A percentile compares a stretch with the other conserved stretches of the same genome.
Evolutionary conservation across 257 asterid genomes (phyloP).

Genomic region (Forsythia suspensa): DNA sequence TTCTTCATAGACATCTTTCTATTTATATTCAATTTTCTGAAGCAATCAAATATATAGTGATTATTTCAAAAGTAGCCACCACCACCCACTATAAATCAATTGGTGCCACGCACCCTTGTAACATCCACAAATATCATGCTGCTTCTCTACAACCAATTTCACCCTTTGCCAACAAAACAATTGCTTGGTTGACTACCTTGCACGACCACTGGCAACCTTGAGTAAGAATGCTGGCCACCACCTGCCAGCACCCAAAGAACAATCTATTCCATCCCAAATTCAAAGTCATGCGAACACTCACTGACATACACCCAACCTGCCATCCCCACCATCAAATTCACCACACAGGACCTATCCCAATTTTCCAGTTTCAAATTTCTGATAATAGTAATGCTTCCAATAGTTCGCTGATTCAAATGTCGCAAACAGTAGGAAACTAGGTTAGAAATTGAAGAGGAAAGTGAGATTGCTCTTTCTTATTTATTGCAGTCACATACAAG

Average conservation of each 20-base stretch:
- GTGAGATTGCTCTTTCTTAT: neutral
- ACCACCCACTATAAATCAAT: neutral
- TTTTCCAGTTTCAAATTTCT: neutral
- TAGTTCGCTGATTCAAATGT: neutral
- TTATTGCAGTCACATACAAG: neutral
- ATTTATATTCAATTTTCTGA: neutral
- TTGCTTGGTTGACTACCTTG: neutral
- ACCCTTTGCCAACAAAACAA: neutral
- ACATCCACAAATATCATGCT: neutral
- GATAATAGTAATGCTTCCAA: neutral
- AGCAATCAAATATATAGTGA: too few species aligned
- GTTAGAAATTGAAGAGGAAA: neutral
- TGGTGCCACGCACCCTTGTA: neutral
- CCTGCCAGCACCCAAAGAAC: neutral
- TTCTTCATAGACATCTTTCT: neutral
- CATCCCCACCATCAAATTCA: neutral
- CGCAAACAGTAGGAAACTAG: neutral
- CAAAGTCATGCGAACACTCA: neutral
- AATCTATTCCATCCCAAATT: neutral
- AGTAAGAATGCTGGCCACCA: neutral
- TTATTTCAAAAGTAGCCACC: neutral
- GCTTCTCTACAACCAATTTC: neutral
- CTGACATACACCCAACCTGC: neutral
- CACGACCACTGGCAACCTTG: neutral
- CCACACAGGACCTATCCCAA: neutral